phyloP scores from a whole-genome alignment of 306 rosid species.

The Cucumis sativus region DNA sequence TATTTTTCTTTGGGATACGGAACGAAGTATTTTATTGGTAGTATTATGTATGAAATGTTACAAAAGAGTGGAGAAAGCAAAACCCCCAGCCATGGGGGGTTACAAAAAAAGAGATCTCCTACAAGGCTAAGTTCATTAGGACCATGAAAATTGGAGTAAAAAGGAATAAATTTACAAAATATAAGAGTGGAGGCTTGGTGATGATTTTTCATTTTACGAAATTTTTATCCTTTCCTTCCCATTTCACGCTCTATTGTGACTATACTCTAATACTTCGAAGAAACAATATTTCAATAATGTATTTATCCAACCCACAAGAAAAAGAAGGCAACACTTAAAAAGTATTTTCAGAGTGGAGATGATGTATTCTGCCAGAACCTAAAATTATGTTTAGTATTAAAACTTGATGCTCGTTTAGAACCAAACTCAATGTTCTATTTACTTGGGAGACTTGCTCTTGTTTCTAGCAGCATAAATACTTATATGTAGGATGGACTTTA shows the following conservation, averaged over 20 bases:
- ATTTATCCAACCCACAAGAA: not conserved
- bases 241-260: not conserved
- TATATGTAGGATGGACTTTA: not conserved
- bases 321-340: not conserved
- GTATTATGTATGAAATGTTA: not conserved
- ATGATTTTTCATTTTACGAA: not conserved
- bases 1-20: not conserved
- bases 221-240: not conserved
- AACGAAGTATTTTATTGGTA: not conserved
- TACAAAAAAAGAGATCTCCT: not conserved
- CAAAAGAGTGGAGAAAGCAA: not conserved
- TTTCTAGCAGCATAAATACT: not conserved
- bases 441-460: not conserved
- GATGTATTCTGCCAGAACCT: not conserved
- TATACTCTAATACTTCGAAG: not conserved
- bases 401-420: not conserved
- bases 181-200: not conserved
- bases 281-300: not conserved
- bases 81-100: not conserved
- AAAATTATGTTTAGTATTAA: not conserved
- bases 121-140: not conserved
- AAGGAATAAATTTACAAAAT: not conserved
- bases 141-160: not conserved
- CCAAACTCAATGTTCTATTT: not conserved
- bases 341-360: not conserved